Evolutionary conservation across 805 yeast species (phyloP).

Genomic region (Candida coquimbonensis): DNA sequence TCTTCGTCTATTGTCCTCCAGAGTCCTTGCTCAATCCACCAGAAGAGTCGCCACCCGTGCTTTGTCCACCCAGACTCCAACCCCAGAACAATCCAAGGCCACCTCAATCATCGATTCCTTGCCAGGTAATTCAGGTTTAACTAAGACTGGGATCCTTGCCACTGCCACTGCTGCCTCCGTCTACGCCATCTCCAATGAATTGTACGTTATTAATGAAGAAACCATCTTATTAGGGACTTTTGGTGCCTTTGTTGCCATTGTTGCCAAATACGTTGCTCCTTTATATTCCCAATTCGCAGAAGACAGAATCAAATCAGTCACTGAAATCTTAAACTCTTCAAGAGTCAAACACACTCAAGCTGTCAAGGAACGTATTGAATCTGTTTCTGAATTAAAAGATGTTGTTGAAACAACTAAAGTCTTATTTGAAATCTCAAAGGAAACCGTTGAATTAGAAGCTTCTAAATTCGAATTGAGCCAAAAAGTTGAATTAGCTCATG

Average conservation of each 20-base stretch:
- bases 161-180: conserved; percentile 91
- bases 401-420: conserved; percentile 89
- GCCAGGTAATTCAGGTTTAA: conserved; percentile 82
- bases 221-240: conserved; percentile 78
- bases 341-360: conserved; percentile 88
- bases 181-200: conserved; percentile 90
- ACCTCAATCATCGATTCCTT: conserved; percentile 81
- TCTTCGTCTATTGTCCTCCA: conserved; percentile 18
- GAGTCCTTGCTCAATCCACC: conserved; percentile 18
- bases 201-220: conserved; percentile 92
- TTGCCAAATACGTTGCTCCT: conserved; percentile 88
- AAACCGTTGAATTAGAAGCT: conserved; percentile 94
- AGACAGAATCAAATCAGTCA: conserved; percentile 73
- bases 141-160: conserved; percentile 94
- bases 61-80: conserved; percentile 49
- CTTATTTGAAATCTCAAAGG: conserved; percentile 90
- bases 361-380: conserved; percentile 84
- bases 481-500: conserved; percentile 75
- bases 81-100: conserved; percentile 86
- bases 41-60: conserved; percentile 49
- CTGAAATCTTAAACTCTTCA: conserved; percentile 76
- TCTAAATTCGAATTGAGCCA: conserved; percentile 91
- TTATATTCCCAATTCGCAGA: conserved; percentile 92
- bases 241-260: conserved; percentile 63
- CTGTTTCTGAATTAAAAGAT: conserved; percentile 83